Percentiles rank a stretch among this genome's conserved stretches.
These are phyloP conservation scores for Backusella luteola DNA, from an alignment of 192 early-diverging fungal species.

Conservation along the genomic window DNA sequence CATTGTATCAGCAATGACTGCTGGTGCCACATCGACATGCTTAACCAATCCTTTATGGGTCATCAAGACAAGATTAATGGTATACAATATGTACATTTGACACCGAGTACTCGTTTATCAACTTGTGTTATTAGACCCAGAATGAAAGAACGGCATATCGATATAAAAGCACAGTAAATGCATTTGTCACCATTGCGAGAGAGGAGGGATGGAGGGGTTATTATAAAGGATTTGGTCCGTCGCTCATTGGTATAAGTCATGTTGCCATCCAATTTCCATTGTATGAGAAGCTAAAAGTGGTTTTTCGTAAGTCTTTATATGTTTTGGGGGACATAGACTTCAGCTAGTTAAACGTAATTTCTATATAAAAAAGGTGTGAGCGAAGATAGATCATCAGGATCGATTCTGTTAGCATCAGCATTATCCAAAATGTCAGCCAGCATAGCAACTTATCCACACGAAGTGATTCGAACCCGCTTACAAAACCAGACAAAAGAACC, in stretches of 20 bases:
- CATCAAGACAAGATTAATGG: slow-evolving; percentile 88
- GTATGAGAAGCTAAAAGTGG: slow-evolving; percentile 86
- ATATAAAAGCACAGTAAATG: slow-evolving; percentile 82
- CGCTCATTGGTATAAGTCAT: slow-evolving; percentile 88
- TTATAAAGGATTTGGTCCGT: slow-evolving; percentile 93
- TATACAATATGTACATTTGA: slow-evolving; percentile 17
- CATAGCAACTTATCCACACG: slow-evolving; percentile 90
- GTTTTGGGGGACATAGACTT: not conserved
- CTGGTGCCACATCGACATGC: slow-evolving; percentile 74
- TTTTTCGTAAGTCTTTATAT: slow-evolving; percentile 47
- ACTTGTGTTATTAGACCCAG: slow-evolving; percentile 60
- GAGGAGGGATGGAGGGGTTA: slow-evolving; percentile 81
- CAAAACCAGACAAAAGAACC: slow-evolving; percentile 80
- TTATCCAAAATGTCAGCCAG: slow-evolving; percentile 89
- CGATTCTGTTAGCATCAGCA: slow-evolving; percentile 78
- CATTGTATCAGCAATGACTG: slow-evolving; percentile 84
- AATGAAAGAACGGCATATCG: slow-evolving; percentile 70
- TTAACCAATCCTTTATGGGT: slow-evolving; percentile 93
- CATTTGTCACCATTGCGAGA: slow-evolving; percentile 70
- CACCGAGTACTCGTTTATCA: no score
- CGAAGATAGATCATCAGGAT: slow-evolving; percentile 14
- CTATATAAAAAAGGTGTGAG: not conserved
- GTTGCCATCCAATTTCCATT: slow-evolving; percentile 95
- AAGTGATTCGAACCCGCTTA: slow-evolving; percentile 88
- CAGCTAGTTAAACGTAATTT: slow-evolving; percentile 8